phyloP scores from a whole-genome alignment of 2,329 filamentous ascomycete species.

The Nectriaceae sp. region DNA sequence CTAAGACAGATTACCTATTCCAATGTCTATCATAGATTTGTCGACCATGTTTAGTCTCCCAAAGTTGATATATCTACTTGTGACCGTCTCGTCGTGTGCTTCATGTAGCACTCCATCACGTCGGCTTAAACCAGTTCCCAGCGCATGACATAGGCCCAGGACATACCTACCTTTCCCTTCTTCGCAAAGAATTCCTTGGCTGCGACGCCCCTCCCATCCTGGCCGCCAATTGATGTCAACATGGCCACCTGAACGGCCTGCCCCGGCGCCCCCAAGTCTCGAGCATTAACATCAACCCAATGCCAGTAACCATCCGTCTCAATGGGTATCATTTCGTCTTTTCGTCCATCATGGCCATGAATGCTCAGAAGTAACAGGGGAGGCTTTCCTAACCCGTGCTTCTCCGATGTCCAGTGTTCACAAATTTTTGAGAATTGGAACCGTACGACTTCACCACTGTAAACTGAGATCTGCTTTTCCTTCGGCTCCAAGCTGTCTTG shows the following conservation, averaged over 20 bases:
- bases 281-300: slow-evolving; percentile 74
- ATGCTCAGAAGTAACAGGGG: slow-evolving; percentile 72
- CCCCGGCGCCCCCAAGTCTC: slow-evolving; percentile 67
- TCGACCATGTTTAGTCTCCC: too few species aligned
- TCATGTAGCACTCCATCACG: too few species aligned
- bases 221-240: slow-evolving; percentile 52
- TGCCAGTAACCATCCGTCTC: slow-evolving; percentile 78
- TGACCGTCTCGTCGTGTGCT: too few species aligned
- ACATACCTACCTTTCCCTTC: slow-evolving; percentile 47
- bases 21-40: too few species aligned
- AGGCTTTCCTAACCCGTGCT: slow-evolving; percentile 64
- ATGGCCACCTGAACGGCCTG: slow-evolving; percentile 67
- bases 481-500: slow-evolving; percentile 60
- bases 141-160: slow-evolving; percentile 44
- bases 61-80: too few species aligned
- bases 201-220: slow-evolving; percentile 50
- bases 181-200: slow-evolving; percentile 48
- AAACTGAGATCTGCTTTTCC: slow-evolving; percentile 56
- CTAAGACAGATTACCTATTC: too few species aligned
- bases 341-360: slow-evolving; percentile 65
- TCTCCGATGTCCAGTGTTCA: slow-evolving; percentile 78
- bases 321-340: slow-evolving; percentile 70
- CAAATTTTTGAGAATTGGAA: slow-evolving; percentile 83
- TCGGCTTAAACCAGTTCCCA: slow-evolving; percentile 53
- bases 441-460: slow-evolving; percentile 59